A percentile compares a stretch with the other conserved stretches of the same genome.
These are phyloP conservation scores for Cytospora chrysosperma DNA, from an alignment of 2,329 filamentous ascomycete genomes.

Conservation along the genomic window DNA sequence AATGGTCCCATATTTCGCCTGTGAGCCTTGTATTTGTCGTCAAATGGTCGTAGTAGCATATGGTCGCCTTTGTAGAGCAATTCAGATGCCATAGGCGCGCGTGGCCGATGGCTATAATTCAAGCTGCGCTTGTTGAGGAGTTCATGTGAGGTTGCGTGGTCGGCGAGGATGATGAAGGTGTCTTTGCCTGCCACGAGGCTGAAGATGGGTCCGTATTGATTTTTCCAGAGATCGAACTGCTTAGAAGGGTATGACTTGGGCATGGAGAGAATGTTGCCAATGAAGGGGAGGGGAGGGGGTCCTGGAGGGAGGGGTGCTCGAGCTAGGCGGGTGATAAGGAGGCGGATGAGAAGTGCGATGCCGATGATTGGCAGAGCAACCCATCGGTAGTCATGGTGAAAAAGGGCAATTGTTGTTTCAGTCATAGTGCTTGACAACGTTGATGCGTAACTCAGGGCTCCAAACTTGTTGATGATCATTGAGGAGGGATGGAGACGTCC, in stretches of 20 bases:
- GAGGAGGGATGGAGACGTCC: too few species aligned
- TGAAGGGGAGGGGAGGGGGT: background rate
- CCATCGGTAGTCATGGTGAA: background rate
- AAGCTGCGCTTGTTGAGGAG: constrained; percentile 39
- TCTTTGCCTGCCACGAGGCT: constrained; percentile 35
- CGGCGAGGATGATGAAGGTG: constrained; percentile 37
- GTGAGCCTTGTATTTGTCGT: constrained; percentile 20
- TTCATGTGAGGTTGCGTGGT: constrained; percentile 40
- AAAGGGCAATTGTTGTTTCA: background rate
- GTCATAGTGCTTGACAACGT: background rate
- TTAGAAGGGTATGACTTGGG: constrained; percentile 37
- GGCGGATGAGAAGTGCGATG: background rate
- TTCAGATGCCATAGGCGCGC: constrained; percentile 35
- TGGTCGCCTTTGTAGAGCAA: constrained; percentile 32
- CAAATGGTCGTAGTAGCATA: constrained; percentile 31
- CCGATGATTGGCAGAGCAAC: background rate
- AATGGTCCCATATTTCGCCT: constrained; percentile 5
- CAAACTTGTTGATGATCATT: background rate
- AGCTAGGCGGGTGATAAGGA: background rate
- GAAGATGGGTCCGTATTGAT: constrained; percentile 38
- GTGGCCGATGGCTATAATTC: constrained; percentile 37
- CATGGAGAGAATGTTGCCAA: constrained; percentile 37
- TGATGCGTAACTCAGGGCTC: background rate
- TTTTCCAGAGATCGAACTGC: constrained; percentile 39
- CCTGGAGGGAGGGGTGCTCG: constrained; percentile 11